phyloP scores from a whole-genome alignment of 1,139 yeast species.

The Saccharomycopsis hybrid region DNA sequence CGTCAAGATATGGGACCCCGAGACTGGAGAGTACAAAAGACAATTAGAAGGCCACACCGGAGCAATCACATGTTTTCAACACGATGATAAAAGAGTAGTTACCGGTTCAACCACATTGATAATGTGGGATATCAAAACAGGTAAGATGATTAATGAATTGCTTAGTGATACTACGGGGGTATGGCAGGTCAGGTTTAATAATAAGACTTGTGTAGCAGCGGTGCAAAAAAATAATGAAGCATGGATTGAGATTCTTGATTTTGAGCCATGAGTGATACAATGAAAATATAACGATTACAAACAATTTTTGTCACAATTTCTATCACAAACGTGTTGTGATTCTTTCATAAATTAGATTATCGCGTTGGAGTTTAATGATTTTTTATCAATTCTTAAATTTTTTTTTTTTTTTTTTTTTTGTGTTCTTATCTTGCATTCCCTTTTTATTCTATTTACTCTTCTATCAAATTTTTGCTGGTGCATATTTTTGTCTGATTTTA shows the following conservation, averaged over 20 bases:
- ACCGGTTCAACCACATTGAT: slow-evolving; percentile 79
- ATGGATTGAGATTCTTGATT: slow-evolving; percentile 76
- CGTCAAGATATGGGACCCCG: slow-evolving; percentile 87
- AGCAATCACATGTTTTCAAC: slow-evolving; percentile 91
- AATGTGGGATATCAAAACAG: slow-evolving; percentile 78
- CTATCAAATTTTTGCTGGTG: too few relatives aligned
- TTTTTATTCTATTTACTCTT: too few relatives aligned
- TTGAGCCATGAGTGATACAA: slow-evolving; percentile 30
- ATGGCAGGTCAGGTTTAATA: slow-evolving; percentile 92
- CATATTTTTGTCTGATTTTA: too few relatives aligned
- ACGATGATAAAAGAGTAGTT: slow-evolving; percentile 75
- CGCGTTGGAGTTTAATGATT: too few relatives aligned
- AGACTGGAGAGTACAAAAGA: slow-evolving; percentile 59
- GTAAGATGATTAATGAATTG: slow-evolving; percentile 68
- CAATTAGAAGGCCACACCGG: slow-evolving; percentile 79
- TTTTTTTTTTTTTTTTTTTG: too few relatives aligned
- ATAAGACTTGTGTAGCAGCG: slow-evolving; percentile 84
- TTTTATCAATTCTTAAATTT: too few relatives aligned
- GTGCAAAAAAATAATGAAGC: slow-evolving; percentile 70
- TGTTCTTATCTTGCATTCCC: too few relatives aligned
- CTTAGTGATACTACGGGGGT: slow-evolving; percentile 76
- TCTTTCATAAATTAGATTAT: too few relatives aligned
- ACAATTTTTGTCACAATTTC: too few relatives aligned
- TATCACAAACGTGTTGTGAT: too few relatives aligned
- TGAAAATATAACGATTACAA: too few relatives aligned